Evolutionary conservation across 2,329 filamentous ascomycete species (phyloP).

Genomic region (Teratosphaeria destructans): DNA sequence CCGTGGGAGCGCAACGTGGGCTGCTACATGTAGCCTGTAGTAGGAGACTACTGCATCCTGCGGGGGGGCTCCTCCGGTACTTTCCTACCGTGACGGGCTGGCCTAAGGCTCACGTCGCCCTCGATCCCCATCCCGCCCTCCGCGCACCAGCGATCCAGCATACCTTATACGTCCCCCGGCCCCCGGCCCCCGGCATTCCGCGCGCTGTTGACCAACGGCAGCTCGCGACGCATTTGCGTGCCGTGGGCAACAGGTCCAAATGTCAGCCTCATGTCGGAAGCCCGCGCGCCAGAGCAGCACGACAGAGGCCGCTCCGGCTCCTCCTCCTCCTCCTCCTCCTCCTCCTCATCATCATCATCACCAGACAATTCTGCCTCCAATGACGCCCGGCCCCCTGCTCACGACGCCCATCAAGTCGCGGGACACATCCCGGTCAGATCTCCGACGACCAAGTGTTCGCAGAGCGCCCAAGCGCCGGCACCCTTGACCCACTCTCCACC

Average conservation of each 20-base stretch:
- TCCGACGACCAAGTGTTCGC: not conserved
- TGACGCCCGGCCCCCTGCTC: not conserved
- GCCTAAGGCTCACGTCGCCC: not conserved
- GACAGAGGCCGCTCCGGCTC: constrained; percentile 1
- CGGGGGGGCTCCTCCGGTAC: not conserved
- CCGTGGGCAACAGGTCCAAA: not conserved
- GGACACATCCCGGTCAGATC: not conserved
- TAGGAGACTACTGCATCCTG: not conserved
- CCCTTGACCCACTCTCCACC: not conserved
- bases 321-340: no score
- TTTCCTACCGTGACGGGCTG: not conserved
- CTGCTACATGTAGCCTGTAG: no score
- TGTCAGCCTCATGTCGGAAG: constrained; percentile 7
- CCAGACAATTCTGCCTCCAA: not conserved
- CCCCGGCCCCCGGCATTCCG: not conserved
- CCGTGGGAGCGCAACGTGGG: not conserved
- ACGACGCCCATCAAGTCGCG: not conserved
- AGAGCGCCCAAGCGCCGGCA: not conserved
- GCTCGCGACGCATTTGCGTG: not conserved
- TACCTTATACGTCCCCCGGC: not conserved
- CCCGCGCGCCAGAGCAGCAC: not conserved
- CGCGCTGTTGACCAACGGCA: not conserved
- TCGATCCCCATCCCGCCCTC: not conserved
- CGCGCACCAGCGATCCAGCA: not conserved
- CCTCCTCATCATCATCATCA: no score